Percentiles rank a stretch among this genome's conserved stretches.
phyloP scores from a whole-genome alignment of 2,329 filamentous ascomycete species.

The Fusarium oligoseptatum region DNA sequence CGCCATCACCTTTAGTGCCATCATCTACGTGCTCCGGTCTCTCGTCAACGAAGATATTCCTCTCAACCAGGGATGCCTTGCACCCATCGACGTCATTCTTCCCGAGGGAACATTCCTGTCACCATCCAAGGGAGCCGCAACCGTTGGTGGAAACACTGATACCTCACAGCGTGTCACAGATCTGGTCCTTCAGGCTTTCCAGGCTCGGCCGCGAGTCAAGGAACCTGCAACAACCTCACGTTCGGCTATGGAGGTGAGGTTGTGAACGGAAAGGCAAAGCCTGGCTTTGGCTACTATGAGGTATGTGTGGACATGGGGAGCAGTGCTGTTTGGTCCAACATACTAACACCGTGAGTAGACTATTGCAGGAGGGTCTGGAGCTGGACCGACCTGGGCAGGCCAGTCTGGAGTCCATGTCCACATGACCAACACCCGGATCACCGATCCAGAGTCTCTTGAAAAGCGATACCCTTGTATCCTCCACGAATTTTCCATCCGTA shows the following conservation, averaged over 20 bases:
- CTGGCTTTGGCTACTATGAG: slow-evolving; percentile 61
- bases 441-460: slow-evolving; percentile 57
- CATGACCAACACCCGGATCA: slow-evolving; percentile 86
- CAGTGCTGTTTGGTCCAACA: not conserved
- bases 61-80: slow-evolving; percentile 83
- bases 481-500: slow-evolving; percentile 74
- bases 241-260: slow-evolving; percentile 72
- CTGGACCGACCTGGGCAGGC: slow-evolving; percentile 66
- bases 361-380: slow-evolving; percentile 71
- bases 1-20: slow-evolving; percentile 84
- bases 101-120: slow-evolving; percentile 78
- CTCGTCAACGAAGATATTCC: slow-evolving; percentile 86
- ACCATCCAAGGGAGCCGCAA: slow-evolving; percentile 80
- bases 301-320: not conserved
- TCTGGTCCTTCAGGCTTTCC: slow-evolving; percentile 74
- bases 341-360: slow-evolving; percentile 61
- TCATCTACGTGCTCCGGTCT: slow-evolving; percentile 85
- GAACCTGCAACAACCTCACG: slow-evolving; percentile 85
- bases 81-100: slow-evolving; percentile 79
- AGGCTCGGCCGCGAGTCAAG: slow-evolving; percentile 80
- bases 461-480: slow-evolving; percentile 76
- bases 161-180: slow-evolving; percentile 58
- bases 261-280: slow-evolving; percentile 45
- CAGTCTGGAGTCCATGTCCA: slow-evolving; percentile 57
- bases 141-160: slow-evolving; percentile 82